Evolutionary conservation across 1,284 basidiomycete species (phyloP).

Genomic region (Gomphus sp.): DNA sequence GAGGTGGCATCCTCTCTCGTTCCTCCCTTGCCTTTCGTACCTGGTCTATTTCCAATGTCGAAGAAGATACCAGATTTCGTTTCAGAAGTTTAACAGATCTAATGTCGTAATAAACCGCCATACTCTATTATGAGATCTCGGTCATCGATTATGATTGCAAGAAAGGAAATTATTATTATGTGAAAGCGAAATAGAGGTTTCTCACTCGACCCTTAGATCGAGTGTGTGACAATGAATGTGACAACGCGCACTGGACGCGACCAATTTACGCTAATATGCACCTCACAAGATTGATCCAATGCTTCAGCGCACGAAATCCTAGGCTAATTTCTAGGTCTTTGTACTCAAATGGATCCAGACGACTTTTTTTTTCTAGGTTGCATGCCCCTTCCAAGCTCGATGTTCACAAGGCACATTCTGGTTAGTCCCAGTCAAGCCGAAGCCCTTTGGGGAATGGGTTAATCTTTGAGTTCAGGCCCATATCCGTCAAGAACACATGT

Average conservation of each 20-base stretch:
- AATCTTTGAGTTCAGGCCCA: conserved; percentile 33
- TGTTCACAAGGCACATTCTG: not conserved
- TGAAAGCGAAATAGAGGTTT: too few species aligned
- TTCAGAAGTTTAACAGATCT: not conserved
- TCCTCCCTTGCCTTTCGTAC: conserved; percentile 31
- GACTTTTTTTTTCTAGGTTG: not conserved
- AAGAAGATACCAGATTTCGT: conserved; percentile 2
- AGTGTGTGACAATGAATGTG: too few species aligned
- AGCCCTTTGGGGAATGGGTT: not conserved
- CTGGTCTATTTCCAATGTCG: conserved; percentile 26
- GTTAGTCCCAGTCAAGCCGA: not conserved
- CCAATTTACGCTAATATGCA: too few species aligned
- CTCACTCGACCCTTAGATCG: too few species aligned
- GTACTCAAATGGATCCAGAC: not conserved
- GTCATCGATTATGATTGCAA: too few species aligned
- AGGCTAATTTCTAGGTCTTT: not conserved
- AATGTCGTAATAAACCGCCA: not conserved
- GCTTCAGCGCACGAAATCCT: not conserved
- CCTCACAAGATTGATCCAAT: not conserved
- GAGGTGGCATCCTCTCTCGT: conserved; percentile 31
- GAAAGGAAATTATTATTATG: too few species aligned
- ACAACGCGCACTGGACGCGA: too few species aligned
- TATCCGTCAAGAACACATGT: conserved; percentile 56
- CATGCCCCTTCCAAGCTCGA: not conserved
- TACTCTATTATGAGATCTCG: too few species aligned